Base-by-base conservation (phyloP, 2,329 filamentous ascomycete species). In the Colletotrichum navitas region DNA sequence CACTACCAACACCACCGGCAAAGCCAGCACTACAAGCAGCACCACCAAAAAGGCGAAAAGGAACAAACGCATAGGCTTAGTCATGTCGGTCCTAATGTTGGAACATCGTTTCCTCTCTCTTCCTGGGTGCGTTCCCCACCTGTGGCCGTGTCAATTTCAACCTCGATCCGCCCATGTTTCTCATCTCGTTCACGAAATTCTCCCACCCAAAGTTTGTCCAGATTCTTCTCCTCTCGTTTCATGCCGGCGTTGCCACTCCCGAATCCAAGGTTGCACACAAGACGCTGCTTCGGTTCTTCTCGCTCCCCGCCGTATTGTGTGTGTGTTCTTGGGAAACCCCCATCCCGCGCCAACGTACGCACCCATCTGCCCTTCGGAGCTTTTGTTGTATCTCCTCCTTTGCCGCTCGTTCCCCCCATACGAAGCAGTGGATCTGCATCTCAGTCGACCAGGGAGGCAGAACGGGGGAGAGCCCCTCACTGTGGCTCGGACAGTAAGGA, bases 81-180 rank as follows among this genome's bases (percentile, higher is more conserved):
- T 51, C 59, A 62, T 18, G 24, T 2, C 8, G 51, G 16, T 18
- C 29, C 18, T 36, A 36, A 3, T 21, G 52, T 36, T 55, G 52
- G 52, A 43, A 12, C 16, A 39, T 26, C 12, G 59, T 51, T 51
- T 62, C n/a, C 45, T 49, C 36, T n/a, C 24, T 41, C 24, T 26
- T 11, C 11, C 16, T 41, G 18, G 29, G 18, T 34, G 24, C 29
- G 29, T 32, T 56, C 67, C 32, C 55, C 67, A 51, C 63, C 32
- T 21, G 16, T n/a, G 51, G 39, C 56, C 55, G 56, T 68, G 63
- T 71, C 63, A 62, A 71, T 71, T 66, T 68, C 68, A 71, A 71
- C 63, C 58, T 68, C 63, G 54, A 62, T 29, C 39, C 49, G 64
- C 45, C 59, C 64, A 54, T 63, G 47, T 52, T 41, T 68, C 36